Evolutionary conservation across 139 green algal species (phyloP).

Genomic region (Dunaliella primolecta): DNA sequence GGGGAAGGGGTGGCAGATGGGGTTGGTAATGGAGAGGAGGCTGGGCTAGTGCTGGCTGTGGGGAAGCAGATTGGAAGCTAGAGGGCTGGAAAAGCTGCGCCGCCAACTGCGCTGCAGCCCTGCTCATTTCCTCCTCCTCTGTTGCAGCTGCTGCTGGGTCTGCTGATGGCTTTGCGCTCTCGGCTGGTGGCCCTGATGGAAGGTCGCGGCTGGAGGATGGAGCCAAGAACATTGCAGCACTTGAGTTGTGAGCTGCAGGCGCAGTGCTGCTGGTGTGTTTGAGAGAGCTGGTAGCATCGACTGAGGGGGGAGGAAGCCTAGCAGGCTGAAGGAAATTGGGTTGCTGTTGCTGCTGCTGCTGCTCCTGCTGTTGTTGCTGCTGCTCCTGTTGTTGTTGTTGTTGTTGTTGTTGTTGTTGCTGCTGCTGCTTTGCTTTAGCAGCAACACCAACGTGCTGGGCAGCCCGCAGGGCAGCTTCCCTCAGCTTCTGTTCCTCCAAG

Average conservation of each 20-base stretch:
- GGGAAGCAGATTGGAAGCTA: not conserved
- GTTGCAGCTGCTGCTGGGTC: not conserved
- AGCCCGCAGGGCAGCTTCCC: not conserved
- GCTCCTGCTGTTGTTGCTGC: not conserved
- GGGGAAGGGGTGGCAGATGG: not conserved
- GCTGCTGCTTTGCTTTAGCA: conserved; percentile 1
- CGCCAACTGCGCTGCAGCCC: not conserved
- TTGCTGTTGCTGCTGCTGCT: conserved; percentile 10
- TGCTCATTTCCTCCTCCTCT: not conserved
- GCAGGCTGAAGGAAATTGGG: too few relatives aligned
- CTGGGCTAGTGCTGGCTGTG: too few relatives aligned
- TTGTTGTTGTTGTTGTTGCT: conserved; percentile 1
- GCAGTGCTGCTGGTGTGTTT: too few relatives aligned
- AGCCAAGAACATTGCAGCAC: too few relatives aligned
- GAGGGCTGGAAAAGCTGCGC: not conserved
- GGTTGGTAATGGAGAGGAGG: not conserved
- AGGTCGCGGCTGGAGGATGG: too few relatives aligned
- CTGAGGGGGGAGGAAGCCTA: too few relatives aligned
- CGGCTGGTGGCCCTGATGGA: too few relatives aligned
- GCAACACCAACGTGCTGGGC: not conserved
- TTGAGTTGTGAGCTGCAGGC: too few relatives aligned
- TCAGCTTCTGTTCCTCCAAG: not conserved
- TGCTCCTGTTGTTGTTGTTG: too few relatives aligned
- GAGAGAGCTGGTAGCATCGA: too few relatives aligned
- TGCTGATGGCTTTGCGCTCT: too few relatives aligned